Evolutionary conservation across 208 protist genomes (phyloP).

Genomic region (Leishmania martiniquensis): DNA sequence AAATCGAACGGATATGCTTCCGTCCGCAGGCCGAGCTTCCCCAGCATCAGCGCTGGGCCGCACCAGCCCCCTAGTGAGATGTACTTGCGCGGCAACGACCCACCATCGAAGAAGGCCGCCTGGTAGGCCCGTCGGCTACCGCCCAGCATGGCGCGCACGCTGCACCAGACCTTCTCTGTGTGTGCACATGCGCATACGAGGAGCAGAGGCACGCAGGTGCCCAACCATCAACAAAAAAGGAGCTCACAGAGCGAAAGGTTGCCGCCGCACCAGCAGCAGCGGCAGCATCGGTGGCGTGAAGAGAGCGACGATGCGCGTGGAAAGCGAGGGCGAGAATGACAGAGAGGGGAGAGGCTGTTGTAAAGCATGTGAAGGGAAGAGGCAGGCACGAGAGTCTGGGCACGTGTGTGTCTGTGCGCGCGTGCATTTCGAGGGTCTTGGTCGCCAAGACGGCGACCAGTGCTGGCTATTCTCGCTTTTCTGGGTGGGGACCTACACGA

Average conservation of each 20-base stretch:
- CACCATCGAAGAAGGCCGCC: constrained; percentile 27
- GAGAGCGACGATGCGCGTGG: background rate
- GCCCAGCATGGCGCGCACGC: background rate
- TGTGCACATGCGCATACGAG: background rate
- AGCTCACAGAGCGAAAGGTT: background rate
- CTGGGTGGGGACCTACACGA: background rate
- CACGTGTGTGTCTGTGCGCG: too few relatives aligned
- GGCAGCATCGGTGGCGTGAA: background rate
- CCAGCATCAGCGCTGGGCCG: constrained; percentile 71
- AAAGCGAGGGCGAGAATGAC: background rate
- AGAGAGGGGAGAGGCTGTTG: background rate
- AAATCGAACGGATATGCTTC: constrained; percentile 85
- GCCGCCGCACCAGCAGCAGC: background rate
- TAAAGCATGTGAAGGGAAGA: too few relatives aligned
- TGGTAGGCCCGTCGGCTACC: background rate
- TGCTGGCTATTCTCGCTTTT: background rate
- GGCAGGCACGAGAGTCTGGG: too few relatives aligned
- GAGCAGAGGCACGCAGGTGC: background rate
- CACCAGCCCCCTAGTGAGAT: constrained; percentile 83
- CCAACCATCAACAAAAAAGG: background rate
- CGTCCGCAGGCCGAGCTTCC: constrained; percentile 71
- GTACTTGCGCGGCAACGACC: constrained; percentile 49
- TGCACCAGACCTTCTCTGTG: background rate
- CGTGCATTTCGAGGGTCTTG: background rate
- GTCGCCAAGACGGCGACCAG: background rate